Conservation (phyloP, 768 basidiomycete species). For the Lenzites betulinus region DNA sequence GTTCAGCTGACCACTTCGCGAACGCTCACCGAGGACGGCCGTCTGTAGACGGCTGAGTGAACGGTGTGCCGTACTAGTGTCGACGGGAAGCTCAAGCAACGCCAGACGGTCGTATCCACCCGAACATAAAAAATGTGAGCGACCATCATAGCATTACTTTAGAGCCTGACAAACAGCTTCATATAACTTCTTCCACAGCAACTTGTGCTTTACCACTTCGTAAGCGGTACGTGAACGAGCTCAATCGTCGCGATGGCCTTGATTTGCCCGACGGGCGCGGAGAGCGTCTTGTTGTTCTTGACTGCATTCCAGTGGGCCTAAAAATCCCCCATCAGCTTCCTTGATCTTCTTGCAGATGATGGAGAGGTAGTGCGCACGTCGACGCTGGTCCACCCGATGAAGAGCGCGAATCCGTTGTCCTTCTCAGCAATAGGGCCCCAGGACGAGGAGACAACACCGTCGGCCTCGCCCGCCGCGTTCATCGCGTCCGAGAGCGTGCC, state of each 20-base stretch:
- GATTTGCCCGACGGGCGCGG: background rate
- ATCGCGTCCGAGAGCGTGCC: constrained; percentile 5
- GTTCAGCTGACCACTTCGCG: no score
- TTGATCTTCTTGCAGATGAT: background rate
- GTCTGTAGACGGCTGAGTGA: no score
- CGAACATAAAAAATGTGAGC: no score
- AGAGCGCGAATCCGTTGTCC: constrained; percentile 1
- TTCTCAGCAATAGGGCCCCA: constrained; percentile 14
- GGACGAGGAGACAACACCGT: constrained; percentile 1
- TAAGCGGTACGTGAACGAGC: constrained; percentile 1
- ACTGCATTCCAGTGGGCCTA: constrained; percentile 9
- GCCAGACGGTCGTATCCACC: no score
- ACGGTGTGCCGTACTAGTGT: no score
- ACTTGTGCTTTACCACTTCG: background rate
- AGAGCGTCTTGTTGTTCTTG: background rate
- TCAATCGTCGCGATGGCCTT: background rate
- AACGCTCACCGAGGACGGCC: no score
- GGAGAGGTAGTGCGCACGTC: constrained; percentile 1
- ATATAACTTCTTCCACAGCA: no score
- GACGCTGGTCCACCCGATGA: constrained; percentile 15
- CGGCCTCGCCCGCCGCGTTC: background rate
- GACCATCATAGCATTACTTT: no score
- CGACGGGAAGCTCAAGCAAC: no score
- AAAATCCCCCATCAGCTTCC: background rate
- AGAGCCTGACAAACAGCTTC: no score